A percentile compares a stretch with the other conserved stretches of the same genome.
Evolutionary conservation across 1,284 basidiomycete genomes (phyloP).

Genomic region (Pterulicium gracile): DNA sequence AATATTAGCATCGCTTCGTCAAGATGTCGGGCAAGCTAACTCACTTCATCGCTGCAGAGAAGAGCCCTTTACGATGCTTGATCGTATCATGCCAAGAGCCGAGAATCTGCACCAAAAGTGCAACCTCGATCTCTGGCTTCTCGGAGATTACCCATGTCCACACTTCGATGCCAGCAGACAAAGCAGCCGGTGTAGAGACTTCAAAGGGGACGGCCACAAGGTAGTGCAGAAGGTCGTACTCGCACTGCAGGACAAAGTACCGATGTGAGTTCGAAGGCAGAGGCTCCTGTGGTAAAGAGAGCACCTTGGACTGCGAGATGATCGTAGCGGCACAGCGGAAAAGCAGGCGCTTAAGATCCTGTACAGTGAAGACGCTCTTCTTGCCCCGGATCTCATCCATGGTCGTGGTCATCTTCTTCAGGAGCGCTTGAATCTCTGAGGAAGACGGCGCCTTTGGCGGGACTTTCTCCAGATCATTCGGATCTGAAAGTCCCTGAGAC

Average conservation of each 20-base stretch:
- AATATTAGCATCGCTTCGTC: too few species aligned
- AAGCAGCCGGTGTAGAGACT: constrained; percentile 79
- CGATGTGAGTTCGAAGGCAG: constrained; percentile 5
- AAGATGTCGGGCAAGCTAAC: constrained; percentile 17
- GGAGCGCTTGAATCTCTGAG: constrained; percentile 55
- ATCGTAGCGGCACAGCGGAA: constrained; percentile 82
- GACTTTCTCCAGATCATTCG: constrained; percentile 48
- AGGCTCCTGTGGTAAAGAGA: constrained; percentile 5
- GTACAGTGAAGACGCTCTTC: constrained; percentile 58
- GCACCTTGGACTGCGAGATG: constrained; percentile 59
- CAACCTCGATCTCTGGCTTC: constrained; percentile 63
- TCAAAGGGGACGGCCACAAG: constrained; percentile 86
- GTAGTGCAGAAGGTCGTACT: constrained; percentile 81
- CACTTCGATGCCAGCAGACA: constrained; percentile 83
- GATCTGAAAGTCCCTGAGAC: constrained; percentile 22
- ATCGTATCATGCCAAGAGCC: constrained; percentile 84
- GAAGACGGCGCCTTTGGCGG: constrained; percentile 47
- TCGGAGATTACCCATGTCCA: constrained; percentile 97
- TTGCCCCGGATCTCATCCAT: constrained; percentile 63
- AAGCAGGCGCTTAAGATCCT: constrained; percentile 77
- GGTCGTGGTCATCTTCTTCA: constrained; percentile 59
- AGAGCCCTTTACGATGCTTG: constrained; percentile 69
- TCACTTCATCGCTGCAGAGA: constrained; percentile 73
- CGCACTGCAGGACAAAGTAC: constrained; percentile 50
- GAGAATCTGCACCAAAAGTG: constrained; percentile 78